phyloP scores from a whole-genome alignment of 2,329 filamentous ascomycete species.

The Aquanectria penicillioides region DNA sequence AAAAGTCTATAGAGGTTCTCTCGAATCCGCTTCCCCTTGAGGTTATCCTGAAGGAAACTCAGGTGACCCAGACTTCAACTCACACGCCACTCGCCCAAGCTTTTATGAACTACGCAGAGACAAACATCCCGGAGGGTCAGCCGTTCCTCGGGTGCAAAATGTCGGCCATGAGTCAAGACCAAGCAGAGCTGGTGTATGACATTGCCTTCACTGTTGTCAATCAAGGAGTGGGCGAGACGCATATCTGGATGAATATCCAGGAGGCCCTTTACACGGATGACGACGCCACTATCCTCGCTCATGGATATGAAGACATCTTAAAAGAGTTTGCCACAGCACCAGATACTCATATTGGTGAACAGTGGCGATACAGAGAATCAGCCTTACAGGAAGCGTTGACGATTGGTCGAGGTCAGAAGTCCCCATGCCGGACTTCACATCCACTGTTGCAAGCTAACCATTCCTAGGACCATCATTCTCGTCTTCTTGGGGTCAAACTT shows the following conservation, averaged over 20 bases:
- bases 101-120: background rate
- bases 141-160: conserved; percentile 1
- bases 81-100: background rate
- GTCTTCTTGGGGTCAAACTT: background rate
- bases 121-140: background rate
- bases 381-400: background rate
- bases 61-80: background rate
- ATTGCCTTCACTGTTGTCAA: conserved; percentile 1
- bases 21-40: background rate
- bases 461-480: background rate
- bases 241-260: background rate
- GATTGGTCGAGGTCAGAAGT: background rate
- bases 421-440: background rate
- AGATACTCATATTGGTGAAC: background rate
- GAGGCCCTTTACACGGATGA: background rate
- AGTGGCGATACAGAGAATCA: background rate
- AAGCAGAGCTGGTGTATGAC: background rate
- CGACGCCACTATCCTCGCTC: background rate
- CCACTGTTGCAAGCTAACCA: background rate
- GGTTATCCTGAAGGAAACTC: background rate
- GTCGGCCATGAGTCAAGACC: background rate
- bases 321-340: background rate
- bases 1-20: background rate
- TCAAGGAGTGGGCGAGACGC: background rate
- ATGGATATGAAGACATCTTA: conserved; percentile 1